Conservation (phyloP, 805 yeast genomes). For the Spathaspora sp. region DNA sequence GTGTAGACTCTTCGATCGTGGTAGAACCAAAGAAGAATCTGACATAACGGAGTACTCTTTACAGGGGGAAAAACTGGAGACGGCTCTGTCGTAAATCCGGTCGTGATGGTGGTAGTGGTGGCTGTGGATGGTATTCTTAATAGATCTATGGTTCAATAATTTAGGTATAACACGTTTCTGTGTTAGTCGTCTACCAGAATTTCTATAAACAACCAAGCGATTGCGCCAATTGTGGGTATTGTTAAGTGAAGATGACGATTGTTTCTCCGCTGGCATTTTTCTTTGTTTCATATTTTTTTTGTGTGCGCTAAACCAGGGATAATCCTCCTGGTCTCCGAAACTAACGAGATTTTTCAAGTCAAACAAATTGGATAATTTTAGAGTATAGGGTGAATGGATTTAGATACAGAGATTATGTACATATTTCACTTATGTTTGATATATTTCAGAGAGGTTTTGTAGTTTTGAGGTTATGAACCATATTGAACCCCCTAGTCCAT, state of each 20-base stretch:
- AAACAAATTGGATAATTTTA: not conserved
- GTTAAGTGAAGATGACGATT: not conserved
- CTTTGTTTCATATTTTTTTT: not conserved
- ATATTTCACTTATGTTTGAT: too few species aligned
- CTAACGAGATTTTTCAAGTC: too few species aligned
- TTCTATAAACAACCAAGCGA: not conserved
- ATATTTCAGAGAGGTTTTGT: too few species aligned
- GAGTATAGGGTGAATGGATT: too few species aligned
- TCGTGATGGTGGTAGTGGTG: not conserved
- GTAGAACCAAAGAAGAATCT: not conserved
- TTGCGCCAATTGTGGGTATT: not conserved
- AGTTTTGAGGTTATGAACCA: not conserved
- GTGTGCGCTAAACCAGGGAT: not conserved
- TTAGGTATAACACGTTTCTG: not conserved
- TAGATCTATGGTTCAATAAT: too few species aligned
- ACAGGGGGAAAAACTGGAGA: not conserved
- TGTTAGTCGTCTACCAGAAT: not conserved
- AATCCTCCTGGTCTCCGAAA: not conserved
- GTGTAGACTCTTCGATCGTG: not conserved
- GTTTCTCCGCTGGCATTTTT: not conserved
- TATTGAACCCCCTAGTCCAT: too few species aligned
- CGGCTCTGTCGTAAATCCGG: not conserved
- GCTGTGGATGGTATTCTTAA: too few species aligned
- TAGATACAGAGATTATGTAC: too few species aligned
- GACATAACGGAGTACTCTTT: not conserved